phyloP scores from a whole-genome alignment of 352 stramenopile genomes.

The Phytopythium mirpurense region DNA sequence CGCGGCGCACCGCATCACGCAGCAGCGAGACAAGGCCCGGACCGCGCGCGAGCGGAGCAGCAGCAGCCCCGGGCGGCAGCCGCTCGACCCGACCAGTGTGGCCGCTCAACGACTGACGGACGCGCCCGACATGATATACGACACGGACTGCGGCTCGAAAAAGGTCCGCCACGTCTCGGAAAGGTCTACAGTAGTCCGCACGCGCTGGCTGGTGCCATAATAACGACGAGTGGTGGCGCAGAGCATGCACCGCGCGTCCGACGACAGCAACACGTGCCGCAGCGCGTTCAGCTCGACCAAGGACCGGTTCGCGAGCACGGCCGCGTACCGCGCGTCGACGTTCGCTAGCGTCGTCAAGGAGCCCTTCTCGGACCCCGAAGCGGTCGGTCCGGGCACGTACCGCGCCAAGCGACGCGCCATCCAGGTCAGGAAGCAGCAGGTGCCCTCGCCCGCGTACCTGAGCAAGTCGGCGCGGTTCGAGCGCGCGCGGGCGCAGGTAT shows the following conservation, averaged over 20 bases:
- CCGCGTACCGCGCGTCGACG: constrained; percentile 55
- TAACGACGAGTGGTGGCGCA: constrained; percentile 7
- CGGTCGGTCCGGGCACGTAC: constrained; percentile 58
- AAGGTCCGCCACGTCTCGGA: constrained; percentile 24
- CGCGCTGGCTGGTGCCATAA: not conserved
- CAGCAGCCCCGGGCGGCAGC: constrained; percentile 23
- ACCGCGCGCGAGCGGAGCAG: constrained; percentile 22
- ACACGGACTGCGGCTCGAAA: constrained; percentile 58
- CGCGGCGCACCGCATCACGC: constrained; percentile 45
- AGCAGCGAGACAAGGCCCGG: constrained; percentile 25
- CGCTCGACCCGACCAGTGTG: constrained; percentile 40
- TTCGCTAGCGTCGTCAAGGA: constrained; percentile 74
- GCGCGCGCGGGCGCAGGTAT: constrained; percentile 47
- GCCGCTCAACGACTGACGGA: constrained; percentile 37
- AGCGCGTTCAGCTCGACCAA: constrained; percentile 56
- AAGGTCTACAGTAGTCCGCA: not conserved
- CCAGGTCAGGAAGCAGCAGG: constrained; percentile 54
- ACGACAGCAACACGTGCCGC: constrained; percentile 42
- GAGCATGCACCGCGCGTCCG: constrained; percentile 39
- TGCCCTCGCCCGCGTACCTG: constrained; percentile 46
- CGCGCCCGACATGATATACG: constrained; percentile 51
- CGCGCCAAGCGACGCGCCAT: constrained; percentile 49
- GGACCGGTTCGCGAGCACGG: constrained; percentile 60
- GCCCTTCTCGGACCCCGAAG: constrained; percentile 51
- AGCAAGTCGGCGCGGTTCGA: constrained; percentile 55